Percentiles rank a stretch among this genome's conserved stretches.
phyloP scores from a whole-genome alignment of 2,329 filamentous ascomycete species.

The Diaporthe nobilis region DNA sequence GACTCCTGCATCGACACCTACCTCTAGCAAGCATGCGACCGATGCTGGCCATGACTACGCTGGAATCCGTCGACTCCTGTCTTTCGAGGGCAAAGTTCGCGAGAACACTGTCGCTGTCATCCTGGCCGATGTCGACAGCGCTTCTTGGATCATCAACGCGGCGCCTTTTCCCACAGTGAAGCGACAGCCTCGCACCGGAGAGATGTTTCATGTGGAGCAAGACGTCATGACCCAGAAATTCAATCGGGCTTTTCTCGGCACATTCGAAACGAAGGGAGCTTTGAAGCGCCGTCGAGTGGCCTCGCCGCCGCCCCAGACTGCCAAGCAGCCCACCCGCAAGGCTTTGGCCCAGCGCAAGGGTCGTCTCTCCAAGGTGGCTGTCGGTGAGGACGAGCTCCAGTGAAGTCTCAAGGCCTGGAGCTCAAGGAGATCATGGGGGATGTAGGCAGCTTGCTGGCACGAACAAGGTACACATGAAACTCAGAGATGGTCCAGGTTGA shows the following conservation, averaged over 20 bases:
- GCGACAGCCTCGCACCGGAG: slow-evolving; percentile 17
- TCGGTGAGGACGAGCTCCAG: neutral
- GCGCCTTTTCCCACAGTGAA: slow-evolving; percentile 16
- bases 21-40: neutral
- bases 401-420: neutral
- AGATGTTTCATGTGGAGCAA: slow-evolving; percentile 24
- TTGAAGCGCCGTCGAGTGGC: slow-evolving; percentile 17
- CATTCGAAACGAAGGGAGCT: slow-evolving; percentile 17
- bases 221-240: neutral
- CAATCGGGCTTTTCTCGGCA: slow-evolving; percentile 16
- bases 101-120: slow-evolving; percentile 26
- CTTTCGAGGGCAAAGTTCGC: neutral
- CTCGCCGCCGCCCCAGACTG: slow-evolving; percentile 11
- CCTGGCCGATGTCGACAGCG: slow-evolving; percentile 22
- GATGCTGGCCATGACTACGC: neutral
- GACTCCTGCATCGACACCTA: neutral
- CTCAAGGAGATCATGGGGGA: no score
- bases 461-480: neutral
- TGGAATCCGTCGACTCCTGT: slow-evolving; percentile 8
- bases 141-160: slow-evolving; percentile 33
- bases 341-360: neutral
- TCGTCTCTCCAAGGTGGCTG: neutral
- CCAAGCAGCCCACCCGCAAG: neutral
- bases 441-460: neutral
- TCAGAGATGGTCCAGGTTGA: neutral